A percentile compares a stretch with the other conserved stretches of the same genome.
These are phyloP conservation scores for Aspergillus ruber DNA, from an alignment of 2,329 filamentous ascomycete genomes.

Conservation along the genomic window DNA sequence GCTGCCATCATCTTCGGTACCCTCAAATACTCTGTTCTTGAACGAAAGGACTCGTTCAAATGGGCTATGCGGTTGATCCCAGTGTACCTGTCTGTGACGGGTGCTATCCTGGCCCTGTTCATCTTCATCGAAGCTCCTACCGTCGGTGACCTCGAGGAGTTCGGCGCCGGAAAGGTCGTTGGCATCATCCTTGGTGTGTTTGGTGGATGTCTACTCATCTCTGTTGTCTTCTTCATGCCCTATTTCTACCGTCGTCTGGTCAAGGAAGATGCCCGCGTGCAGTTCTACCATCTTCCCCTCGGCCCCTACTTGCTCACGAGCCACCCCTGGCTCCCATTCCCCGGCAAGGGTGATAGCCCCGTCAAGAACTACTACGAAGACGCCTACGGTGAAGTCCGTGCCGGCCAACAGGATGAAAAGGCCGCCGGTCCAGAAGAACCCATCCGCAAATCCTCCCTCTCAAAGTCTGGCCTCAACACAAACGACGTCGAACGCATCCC, in stretches of 20 bases:
- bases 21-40: slow-evolving; percentile 46
- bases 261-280: slow-evolving; percentile 15
- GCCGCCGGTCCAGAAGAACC: slow-evolving; percentile 3
- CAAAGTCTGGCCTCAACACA: slow-evolving; percentile 7
- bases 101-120: slow-evolving; percentile 50
- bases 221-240: slow-evolving; percentile 19
- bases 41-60: slow-evolving; percentile 44
- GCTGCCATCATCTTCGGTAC: slow-evolving; percentile 45
- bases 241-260: slow-evolving; percentile 24
- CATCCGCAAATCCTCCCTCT: neutral
- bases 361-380: slow-evolving; percentile 38
- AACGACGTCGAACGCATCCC: slow-evolving; percentile 9
- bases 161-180: slow-evolving; percentile 18
- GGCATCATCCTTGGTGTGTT: slow-evolving; percentile 23
- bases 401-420: slow-evolving; percentile 9
- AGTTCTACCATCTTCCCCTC: slow-evolving; percentile 26
- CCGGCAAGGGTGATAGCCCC: slow-evolving; percentile 28
- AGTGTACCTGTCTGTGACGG: slow-evolving; percentile 45
- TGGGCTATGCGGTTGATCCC: slow-evolving; percentile 46
- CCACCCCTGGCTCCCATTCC: slow-evolving; percentile 35
- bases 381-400: slow-evolving; percentile 19
- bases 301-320: slow-evolving; percentile 38
- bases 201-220: slow-evolving; percentile 18
- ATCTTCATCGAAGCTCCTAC: slow-evolving; percentile 44
- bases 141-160: slow-evolving; percentile 17